Percentiles rank a stretch among this genome's conserved stretches.
These are phyloP conservation scores for Cymbopogon citratus DNA, from an alignment of 176 grass and related monocot genomes.

Conservation along the genomic window DNA sequence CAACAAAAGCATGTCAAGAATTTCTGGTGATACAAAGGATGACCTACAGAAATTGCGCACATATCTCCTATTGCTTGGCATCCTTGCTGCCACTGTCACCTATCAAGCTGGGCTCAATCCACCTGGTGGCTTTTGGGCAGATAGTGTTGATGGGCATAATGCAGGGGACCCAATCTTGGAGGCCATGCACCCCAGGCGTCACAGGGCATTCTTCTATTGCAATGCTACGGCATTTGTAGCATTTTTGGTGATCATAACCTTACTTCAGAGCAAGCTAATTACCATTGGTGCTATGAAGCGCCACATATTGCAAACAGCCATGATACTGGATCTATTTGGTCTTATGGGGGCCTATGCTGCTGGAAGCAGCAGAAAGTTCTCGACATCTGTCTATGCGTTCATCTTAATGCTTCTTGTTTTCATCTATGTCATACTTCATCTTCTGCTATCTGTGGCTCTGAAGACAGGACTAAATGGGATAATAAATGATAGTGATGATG, in stretches of 20 bases:
- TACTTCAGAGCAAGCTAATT: constrained; percentile 39
- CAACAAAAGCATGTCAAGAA: background rate
- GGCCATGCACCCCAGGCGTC: background rate
- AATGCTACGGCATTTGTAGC: constrained; percentile 51
- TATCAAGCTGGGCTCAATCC: constrained; percentile 42
- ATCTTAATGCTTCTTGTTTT: constrained; percentile 36
- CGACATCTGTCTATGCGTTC: constrained; percentile 34
- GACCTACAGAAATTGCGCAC: constrained; percentile 26
- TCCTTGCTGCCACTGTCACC: constrained; percentile 35
- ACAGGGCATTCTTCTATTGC: constrained; percentile 53
- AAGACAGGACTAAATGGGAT: background rate
- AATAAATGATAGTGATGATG: background rate
- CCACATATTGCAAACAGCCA: constrained; percentile 34
- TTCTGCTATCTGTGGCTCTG: constrained; percentile 20
- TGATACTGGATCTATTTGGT: constrained; percentile 43
- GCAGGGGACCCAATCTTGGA: constrained; percentile 25
- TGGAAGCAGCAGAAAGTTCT: constrained; percentile 36
- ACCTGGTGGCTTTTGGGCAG: constrained; percentile 37
- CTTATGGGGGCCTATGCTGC: constrained; percentile 51
- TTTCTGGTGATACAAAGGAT: background rate
- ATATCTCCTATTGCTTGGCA: constrained; percentile 38
- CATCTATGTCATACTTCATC: constrained; percentile 28
- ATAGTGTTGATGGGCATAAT: background rate
- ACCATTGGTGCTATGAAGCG: constrained; percentile 23
- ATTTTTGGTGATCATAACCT: constrained; percentile 44